Evolutionary conservation across 768 basidiomycete species (phyloP).

Genomic region (Stropharia rugosoannulata): DNA sequence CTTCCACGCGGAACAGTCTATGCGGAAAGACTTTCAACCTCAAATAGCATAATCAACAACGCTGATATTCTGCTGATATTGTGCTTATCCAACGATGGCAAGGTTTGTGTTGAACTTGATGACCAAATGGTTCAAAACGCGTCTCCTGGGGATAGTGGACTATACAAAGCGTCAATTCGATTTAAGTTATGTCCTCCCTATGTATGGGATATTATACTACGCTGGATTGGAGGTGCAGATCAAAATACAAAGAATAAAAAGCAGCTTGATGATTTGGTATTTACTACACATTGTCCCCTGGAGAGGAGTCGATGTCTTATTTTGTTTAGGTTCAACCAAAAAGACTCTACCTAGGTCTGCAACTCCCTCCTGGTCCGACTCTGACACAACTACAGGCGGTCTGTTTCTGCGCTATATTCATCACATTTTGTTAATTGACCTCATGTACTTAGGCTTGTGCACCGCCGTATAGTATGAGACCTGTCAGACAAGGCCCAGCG

Average conservation of each 20-base stretch:
- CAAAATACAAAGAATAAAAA: conserved; percentile 49
- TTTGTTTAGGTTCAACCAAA: conserved; percentile 37
- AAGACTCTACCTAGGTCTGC: conserved; percentile 56
- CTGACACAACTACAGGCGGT: conserved; percentile 63
- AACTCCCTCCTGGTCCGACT: conserved; percentile 53
- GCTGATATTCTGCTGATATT: conserved; percentile 18
- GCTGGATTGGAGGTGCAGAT: conserved; percentile 61
- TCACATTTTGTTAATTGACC: conserved; percentile 11
- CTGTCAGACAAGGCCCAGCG: conserved; percentile 50
- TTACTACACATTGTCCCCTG: conserved; percentile 6
- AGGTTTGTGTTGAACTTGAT: conserved; percentile 8
- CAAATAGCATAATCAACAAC: conserved; percentile 16
- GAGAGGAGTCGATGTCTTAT: neutral
- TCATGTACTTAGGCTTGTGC: conserved; percentile 41
- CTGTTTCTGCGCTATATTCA: conserved; percentile 14
- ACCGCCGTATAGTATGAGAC: conserved; percentile 52
- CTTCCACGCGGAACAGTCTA: conserved; percentile 61
- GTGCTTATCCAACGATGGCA: conserved; percentile 20
- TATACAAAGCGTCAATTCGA: conserved; percentile 41
- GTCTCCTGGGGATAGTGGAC: conserved; percentile 10
- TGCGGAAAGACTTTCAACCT: conserved; percentile 37
- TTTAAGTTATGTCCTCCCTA: conserved; percentile 46
- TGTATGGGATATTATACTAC: conserved; percentile 57
- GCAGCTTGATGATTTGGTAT: conserved; percentile 45
- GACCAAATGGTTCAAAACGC: conserved; percentile 10